phyloP scores from a whole-genome alignment of 83 land plant species.

The Picea mariana region DNA sequence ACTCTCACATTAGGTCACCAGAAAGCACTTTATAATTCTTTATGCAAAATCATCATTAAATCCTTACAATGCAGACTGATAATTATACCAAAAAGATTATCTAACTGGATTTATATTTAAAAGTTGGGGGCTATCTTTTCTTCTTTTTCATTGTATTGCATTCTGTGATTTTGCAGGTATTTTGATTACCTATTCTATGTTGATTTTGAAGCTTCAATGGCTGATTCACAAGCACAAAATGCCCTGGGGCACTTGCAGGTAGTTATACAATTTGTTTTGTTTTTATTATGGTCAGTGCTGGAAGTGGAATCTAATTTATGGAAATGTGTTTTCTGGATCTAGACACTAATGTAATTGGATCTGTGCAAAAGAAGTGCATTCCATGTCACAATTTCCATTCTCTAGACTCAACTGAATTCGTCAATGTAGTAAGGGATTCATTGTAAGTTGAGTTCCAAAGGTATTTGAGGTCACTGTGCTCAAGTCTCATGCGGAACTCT shows the following conservation, averaged over 20 bases:
- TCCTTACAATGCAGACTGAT: not conserved
- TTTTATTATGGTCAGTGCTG: not conserved
- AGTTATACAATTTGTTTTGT: not conserved
- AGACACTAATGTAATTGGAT: not conserved
- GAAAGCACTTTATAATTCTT: not conserved
- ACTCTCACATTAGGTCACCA: not conserved
- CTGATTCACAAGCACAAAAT: slow-evolving; percentile 55
- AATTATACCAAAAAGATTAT: not conserved
- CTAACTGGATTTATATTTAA: not conserved
- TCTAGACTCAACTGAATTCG: too few species aligned
- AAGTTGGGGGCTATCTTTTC: not conserved
- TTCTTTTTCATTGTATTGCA: not conserved
- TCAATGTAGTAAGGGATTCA: too few species aligned
- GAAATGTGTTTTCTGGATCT: not conserved
- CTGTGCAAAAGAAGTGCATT: not conserved
- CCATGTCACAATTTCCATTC: not conserved
- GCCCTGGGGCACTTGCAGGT: slow-evolving; percentile 68
- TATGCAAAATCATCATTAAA: not conserved
- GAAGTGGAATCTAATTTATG: not conserved
- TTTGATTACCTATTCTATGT: slow-evolving; percentile 73
- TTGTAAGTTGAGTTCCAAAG: too few species aligned
- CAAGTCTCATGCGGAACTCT: too few species aligned
- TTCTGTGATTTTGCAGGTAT: slow-evolving; percentile 36
- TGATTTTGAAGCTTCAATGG: slow-evolving; percentile 87
- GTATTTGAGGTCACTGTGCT: too few species aligned